Evolutionary conservation across 2,329 filamentous ascomycete species (phyloP), one percentile per base, ranked within the genome.

Genomic region (Raffaelea ambrosiae): DNA sequence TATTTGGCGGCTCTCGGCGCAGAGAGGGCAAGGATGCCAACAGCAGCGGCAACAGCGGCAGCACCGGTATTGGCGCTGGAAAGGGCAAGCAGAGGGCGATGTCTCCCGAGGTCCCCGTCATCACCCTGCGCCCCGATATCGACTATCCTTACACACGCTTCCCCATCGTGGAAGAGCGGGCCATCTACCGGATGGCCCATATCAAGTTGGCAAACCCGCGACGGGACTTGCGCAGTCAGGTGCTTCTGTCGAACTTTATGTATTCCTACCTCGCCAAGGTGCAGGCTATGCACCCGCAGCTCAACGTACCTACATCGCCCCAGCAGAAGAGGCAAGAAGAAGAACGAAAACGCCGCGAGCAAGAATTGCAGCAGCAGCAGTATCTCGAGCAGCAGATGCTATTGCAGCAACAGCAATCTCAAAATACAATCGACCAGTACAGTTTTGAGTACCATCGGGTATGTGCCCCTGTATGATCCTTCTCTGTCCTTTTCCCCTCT

Each of bases 211-310:
- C 93, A n/a, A 97, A 98, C 61, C 93, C 93, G 35, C 83, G 91
- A 40, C 84, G 93, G 48, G 86, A 91, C 38, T 70, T 98, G 45
- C 85, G 95, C 61, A 96, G 91, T 51, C 93, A 98, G 65, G 93
- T 98, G 20, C 73, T 98, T 50, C 77, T 98, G 56, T 96, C 90
- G 67, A 98, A 98, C 65, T 98, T 98, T 67, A 98, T 98, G 93
- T 98, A 98, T 69, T 93, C 89, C 49, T 98, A 98, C 64, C 77
- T 98, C 54, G 93, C 93, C 53, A 98, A 97, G 65, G 93, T 98
- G 41, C 93, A 98, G 67, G 89, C 94, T 59, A 96, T 96, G 88
- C 93, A 98, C 64, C 93, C 93, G 40, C 88, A 95, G 61, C 87
- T 96, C 68, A 87, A 94, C 59, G 83, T 95, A 40, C 88, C 88